phyloP scores from a whole-genome alignment of 441 rosid species.

The Croton laevigatus region DNA sequence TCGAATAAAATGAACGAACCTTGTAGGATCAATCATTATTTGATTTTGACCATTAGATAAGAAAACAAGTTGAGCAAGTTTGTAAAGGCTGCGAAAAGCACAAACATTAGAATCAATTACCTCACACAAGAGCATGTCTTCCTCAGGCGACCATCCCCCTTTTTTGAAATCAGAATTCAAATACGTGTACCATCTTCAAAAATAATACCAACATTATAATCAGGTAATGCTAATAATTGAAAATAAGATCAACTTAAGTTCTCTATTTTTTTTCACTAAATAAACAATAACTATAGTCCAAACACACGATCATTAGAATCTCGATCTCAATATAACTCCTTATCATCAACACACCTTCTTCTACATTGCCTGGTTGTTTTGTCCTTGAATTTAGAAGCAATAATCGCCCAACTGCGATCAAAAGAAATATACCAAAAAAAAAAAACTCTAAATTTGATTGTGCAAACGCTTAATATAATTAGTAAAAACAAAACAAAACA shows the following conservation, averaged over 20 bases:
- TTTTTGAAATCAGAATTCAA: slow-evolving; percentile 97
- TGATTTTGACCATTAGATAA: slow-evolving; percentile 6
- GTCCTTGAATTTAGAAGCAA: slow-evolving; percentile 88
- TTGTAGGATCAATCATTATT: neutral
- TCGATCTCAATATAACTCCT: neutral
- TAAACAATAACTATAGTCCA: neutral
- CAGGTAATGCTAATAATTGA: slow-evolving; percentile 19
- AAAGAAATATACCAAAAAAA: no score
- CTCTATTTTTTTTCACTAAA: slow-evolving; percentile 3
- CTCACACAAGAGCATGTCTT: slow-evolving; percentile 95
- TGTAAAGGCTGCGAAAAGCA: slow-evolving; percentile 1
- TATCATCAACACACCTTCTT: slow-evolving; percentile 59
- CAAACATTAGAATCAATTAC: slow-evolving; percentile 32
- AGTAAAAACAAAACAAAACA: neutral
- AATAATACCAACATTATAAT: slow-evolving; percentile 11
- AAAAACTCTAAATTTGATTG: slow-evolving; percentile 16
- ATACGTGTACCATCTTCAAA: slow-evolving; percentile 89
- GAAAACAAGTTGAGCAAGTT: neutral
- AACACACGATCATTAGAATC: slow-evolving; percentile 16
- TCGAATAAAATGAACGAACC: neutral
- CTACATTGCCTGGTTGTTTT: slow-evolving; percentile 97
- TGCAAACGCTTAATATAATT: neutral
- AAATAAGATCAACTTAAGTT: slow-evolving; percentile 5
- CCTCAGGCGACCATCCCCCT: slow-evolving; percentile 99
- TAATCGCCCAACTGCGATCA: slow-evolving; percentile 80